Evolutionary conservation across 164 flowering plant genomes (phyloP).

Genomic region (Nymphaea colorata): DNA sequence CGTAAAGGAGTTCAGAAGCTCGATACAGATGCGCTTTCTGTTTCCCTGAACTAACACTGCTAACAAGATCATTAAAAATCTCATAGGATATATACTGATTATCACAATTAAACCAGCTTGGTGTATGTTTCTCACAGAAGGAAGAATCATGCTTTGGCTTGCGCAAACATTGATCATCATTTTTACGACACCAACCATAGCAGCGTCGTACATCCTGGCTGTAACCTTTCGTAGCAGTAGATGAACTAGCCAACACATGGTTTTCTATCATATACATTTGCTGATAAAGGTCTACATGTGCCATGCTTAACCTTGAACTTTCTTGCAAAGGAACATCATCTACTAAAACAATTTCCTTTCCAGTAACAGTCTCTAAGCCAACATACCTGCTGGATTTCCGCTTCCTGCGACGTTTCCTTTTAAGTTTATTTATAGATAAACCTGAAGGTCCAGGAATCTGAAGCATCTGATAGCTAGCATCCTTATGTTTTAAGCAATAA

Average conservation of each 20-base stretch:
- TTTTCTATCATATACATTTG: constrained; percentile 16
- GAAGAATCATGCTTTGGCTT: constrained; percentile 52
- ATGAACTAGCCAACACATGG: constrained; percentile 13
- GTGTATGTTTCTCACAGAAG: constrained; percentile 87
- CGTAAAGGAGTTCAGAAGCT: constrained; percentile 86
- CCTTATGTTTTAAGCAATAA: constrained; percentile 83
- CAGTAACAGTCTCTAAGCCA: constrained; percentile 15
- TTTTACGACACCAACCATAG: constrained; percentile 37
- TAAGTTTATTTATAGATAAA: constrained; percentile 28
- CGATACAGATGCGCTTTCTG: constrained; percentile 57
- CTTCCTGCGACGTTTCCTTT: constrained; percentile 37
- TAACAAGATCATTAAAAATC: constrained; percentile 59
- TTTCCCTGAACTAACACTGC: constrained; percentile 38
- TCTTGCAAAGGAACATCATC: constrained; percentile 21
- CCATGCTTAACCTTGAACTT: constrained; percentile 21
- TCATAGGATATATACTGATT: constrained; percentile 83
- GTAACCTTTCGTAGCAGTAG: constrained; percentile 10
- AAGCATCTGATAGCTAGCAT: constrained; percentile 6
- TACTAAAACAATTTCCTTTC: constrained; percentile 37
- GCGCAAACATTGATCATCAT: constrained; percentile 40
- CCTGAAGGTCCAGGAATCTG: constrained; percentile 13
- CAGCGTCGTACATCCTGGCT: constrained; percentile 27
- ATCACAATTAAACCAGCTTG: constrained; percentile 90
- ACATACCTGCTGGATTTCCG: constrained; percentile 18
- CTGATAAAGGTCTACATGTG: constrained; percentile 14